Conservation (phyloP, 106 monocot genomes). For the Xerophyta viscosa region DNA sequence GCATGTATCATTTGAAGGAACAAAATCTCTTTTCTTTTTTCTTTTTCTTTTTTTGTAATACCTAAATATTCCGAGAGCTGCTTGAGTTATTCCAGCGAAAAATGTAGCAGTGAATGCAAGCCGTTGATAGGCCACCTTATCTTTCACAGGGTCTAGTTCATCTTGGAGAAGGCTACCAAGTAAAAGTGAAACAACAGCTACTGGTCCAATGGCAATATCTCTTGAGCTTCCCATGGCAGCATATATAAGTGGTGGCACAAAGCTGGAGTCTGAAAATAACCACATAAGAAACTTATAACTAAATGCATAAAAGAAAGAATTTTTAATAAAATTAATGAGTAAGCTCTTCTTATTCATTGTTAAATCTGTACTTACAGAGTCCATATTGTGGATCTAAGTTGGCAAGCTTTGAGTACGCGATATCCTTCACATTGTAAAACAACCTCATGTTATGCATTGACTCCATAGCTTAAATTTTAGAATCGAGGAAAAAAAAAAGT, state of each 20-base stretch:
- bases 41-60: no score
- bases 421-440: slow-evolving; percentile 26
- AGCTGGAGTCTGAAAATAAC: slow-evolving; percentile 42
- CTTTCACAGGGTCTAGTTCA: slow-evolving; percentile 34
- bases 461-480: no score
- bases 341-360: no score
- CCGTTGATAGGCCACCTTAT: slow-evolving; percentile 28
- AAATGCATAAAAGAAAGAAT: no score
- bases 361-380: slow-evolving; percentile 79
- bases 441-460: background rate
- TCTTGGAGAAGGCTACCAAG: slow-evolving; percentile 39
- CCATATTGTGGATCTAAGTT: slow-evolving; percentile 54
- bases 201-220: slow-evolving; percentile 66
- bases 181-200: slow-evolving; percentile 55
- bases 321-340: no score
- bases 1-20: no score
- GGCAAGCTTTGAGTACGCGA: slow-evolving; percentile 64
- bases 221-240: slow-evolving; percentile 65
- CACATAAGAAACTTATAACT: background rate
- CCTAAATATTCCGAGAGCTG: slow-evolving; percentile 30
- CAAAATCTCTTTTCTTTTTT: no score
- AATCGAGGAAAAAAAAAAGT: background rate
- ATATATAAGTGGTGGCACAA: slow-evolving; percentile 58
- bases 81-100: slow-evolving; percentile 52
- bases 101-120: slow-evolving; percentile 68